Evolutionary conservation across 2,329 filamentous ascomycete genomes (phyloP).

Genomic region (Paraphaeosphaeria sporulosa): DNA sequence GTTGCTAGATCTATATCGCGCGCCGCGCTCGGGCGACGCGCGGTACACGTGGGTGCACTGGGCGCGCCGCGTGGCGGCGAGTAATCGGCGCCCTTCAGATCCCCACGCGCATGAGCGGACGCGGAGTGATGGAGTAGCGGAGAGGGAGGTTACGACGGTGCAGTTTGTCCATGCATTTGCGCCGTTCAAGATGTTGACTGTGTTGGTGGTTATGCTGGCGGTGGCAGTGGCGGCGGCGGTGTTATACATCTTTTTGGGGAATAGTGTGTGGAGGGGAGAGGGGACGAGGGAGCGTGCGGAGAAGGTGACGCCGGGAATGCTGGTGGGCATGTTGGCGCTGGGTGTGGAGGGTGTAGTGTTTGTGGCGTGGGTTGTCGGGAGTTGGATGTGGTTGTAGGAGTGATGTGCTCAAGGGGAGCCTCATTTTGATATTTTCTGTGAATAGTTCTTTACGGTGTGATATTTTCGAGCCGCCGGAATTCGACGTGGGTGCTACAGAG

Average conservation of each 20-base stretch:
- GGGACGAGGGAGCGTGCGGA: constrained; percentile 18
- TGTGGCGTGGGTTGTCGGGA: constrained; percentile 16
- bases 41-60: constrained; percentile 55
- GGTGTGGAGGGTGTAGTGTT: constrained; percentile 25
- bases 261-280: constrained; percentile 16
- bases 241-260: constrained; percentile 33
- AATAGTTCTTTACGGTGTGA: neutral
- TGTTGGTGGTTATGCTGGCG: constrained; percentile 24
- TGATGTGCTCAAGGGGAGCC: neutral
- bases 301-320: constrained; percentile 29
- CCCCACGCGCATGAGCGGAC: neutral
- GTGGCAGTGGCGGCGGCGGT: constrained; percentile 26
- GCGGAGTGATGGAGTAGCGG: neutral
- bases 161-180: constrained; percentile 36
- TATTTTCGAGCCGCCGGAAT: no score
- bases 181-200: constrained; percentile 21
- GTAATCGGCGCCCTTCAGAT: constrained; percentile 15
- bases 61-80: constrained; percentile 44
- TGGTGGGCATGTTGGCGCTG: constrained; percentile 28
- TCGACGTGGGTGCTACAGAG: neutral
- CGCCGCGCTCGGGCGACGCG: constrained; percentile 43
- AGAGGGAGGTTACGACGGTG: constrained; percentile 29
- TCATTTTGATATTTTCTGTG: neutral
- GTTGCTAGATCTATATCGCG: constrained; percentile 45
- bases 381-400: constrained; percentile 17